Evolutionary conservation across 805 yeast genomes (phyloP).

Genomic region (Saccharomycopsis vini): DNA sequence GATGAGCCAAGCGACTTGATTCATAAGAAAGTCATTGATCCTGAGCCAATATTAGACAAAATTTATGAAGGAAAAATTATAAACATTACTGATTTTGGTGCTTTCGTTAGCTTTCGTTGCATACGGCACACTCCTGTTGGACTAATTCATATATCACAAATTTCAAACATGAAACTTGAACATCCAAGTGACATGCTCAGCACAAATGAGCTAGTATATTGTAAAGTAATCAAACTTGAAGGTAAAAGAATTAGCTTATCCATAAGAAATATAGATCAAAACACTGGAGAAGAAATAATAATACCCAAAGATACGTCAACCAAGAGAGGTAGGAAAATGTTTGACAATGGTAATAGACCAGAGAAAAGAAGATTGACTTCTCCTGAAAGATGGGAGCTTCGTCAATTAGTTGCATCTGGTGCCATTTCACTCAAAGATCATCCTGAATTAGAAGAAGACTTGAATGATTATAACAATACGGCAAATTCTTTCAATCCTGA

Average conservation of each 20-base stretch:
- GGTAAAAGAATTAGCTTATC: constrained; percentile 45
- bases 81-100: constrained; percentile 63
- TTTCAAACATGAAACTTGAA: constrained; percentile 41
- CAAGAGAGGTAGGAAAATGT: constrained; percentile 18
- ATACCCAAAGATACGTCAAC: no score
- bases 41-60: constrained; percentile 32
- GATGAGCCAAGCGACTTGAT: constrained; percentile 20
- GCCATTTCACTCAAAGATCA: constrained; percentile 58
- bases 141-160: constrained; percentile 68
- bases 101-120: constrained; percentile 49
- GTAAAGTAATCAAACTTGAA: constrained; percentile 43
- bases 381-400: constrained; percentile 86
- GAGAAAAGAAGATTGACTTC: constrained; percentile 51
- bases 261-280: constrained; percentile 67
- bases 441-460: constrained; percentile 47
- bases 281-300: constrained; percentile 37
- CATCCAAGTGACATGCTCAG: constrained; percentile 53
- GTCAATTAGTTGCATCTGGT: constrained; percentile 76
- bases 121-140: constrained; percentile 35
- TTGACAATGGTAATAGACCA: no score
- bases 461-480: constrained; percentile 20
- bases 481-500: constrained; percentile 25
- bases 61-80: constrained; percentile 56
- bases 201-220: constrained; percentile 54
- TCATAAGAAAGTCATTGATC: constrained; percentile 21